These are phyloP conservation scores for Globisporangium splendens DNA, from an alignment of 352 stramenopile genomes.

Conservation along the genomic window DNA sequence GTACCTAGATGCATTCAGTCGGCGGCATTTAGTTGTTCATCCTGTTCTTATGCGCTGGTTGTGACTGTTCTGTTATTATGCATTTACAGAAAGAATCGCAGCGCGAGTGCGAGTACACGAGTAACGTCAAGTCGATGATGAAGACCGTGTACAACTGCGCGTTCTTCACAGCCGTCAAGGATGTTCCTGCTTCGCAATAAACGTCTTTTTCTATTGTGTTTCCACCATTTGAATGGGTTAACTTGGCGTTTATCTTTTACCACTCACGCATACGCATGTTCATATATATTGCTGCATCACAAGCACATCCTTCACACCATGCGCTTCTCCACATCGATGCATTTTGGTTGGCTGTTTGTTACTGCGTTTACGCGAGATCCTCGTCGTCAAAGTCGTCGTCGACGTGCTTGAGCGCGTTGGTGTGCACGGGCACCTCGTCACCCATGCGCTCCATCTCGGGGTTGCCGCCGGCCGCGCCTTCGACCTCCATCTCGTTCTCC, in stretches of 20 bases:
- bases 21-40: too few species aligned
- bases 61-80: too few species aligned
- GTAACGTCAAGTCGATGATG: slow-evolving; percentile 88
- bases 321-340: slow-evolving; percentile 1
- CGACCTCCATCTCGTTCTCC: slow-evolving; percentile 60
- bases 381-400: slow-evolving; percentile 78
- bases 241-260: not conserved
- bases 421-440: slow-evolving; percentile 63
- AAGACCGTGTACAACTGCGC: slow-evolving; percentile 79
- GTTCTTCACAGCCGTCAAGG: slow-evolving; percentile 86
- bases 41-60: not conserved
- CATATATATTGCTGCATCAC: too few species aligned
- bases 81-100: slow-evolving; percentile 63
- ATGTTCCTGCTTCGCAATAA: slow-evolving; percentile 22
- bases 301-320: not conserved
- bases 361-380: slow-evolving; percentile 47
- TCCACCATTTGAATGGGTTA: not conserved
- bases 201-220: not conserved
- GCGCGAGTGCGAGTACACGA: slow-evolving; percentile 82
- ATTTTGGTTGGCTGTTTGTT: not conserved
- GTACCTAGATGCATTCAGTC: slow-evolving; percentile 25
- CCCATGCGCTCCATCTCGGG: slow-evolving; percentile 55
- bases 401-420: slow-evolving; percentile 42
- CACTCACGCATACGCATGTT: not conserved
- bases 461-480: slow-evolving; percentile 24